Evolutionary conservation across 768 basidiomycete genomes (phyloP).

Genomic region (Gymnopilus junonius): DNA sequence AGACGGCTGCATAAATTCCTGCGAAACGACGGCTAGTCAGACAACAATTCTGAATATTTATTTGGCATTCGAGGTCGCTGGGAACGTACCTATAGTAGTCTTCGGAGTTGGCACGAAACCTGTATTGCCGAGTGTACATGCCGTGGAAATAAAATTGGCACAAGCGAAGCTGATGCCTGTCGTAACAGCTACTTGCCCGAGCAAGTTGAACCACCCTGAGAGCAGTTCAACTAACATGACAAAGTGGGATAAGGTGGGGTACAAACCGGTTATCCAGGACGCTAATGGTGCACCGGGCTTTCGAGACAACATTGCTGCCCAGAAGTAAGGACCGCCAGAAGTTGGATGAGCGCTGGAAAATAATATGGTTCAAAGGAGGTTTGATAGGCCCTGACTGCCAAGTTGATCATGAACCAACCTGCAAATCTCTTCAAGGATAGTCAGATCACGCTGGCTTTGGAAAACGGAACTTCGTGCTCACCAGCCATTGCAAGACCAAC

Average conservation of each 20-base stretch:
- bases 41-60: not conserved
- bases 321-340: conserved; percentile 78
- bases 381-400: not conserved
- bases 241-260: not conserved
- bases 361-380: not conserved
- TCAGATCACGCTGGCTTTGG: not conserved
- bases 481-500: conserved; percentile 81
- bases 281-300: conserved; percentile 63
- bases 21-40: not conserved
- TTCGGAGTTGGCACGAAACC: conserved; percentile 59
- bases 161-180: conserved; percentile 75
- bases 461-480: conserved; percentile 26
- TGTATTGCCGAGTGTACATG: conserved; percentile 58
- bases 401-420: conserved; percentile 32
- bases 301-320: conserved; percentile 77
- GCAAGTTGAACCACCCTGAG: conserved; percentile 70
- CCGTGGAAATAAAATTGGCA: conserved; percentile 70
- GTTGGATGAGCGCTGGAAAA: conserved; percentile 64
- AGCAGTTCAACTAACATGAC: not conserved
- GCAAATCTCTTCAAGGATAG: conserved; percentile 45
- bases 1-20: conserved; percentile 68
- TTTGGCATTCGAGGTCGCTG: not conserved
- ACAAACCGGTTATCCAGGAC: conserved; percentile 69
- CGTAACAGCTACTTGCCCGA: conserved; percentile 79
- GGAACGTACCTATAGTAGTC: conserved; percentile 59